Percentiles rank a stretch among this genome's conserved stretches.
phyloP scores from a whole-genome alignment of 768 basidiomycete species.

The Russula ochroleuca region DNA sequence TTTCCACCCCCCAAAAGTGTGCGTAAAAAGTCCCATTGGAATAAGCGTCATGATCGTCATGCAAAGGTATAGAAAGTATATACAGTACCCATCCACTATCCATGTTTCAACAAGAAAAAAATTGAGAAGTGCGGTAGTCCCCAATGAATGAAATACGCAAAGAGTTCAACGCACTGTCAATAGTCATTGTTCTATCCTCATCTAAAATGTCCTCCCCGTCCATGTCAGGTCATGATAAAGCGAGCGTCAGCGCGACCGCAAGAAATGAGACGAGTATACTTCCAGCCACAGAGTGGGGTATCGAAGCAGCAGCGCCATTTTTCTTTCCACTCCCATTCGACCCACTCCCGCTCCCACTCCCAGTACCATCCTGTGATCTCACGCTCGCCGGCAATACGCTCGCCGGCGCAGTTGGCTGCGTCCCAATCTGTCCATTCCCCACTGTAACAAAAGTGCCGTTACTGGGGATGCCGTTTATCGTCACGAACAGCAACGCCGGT shows the following conservation, averaged over 20 bases:
- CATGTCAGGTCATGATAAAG: background rate
- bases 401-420: background rate
- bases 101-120: background rate
- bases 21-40: background rate
- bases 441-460: background rate
- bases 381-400: constrained; percentile 1
- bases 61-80: background rate
- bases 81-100: background rate
- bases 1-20: too few species aligned
- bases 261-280: background rate
- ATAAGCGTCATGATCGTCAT: background rate
- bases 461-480: constrained; percentile 9
- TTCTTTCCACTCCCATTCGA: background rate
- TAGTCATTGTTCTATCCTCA: background rate
- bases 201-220: background rate
- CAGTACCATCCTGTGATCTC: background rate
- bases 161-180: background rate
- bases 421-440: background rate
- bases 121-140: background rate
- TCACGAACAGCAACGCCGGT: constrained; percentile 10
- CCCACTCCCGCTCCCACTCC: background rate
- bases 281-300: background rate
- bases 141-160: background rate
- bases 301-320: background rate
- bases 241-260: background rate